Conservation (phyloP, 2,329 filamentous ascomycete genomes). For the Gliomastix tumulicola region DNA sequence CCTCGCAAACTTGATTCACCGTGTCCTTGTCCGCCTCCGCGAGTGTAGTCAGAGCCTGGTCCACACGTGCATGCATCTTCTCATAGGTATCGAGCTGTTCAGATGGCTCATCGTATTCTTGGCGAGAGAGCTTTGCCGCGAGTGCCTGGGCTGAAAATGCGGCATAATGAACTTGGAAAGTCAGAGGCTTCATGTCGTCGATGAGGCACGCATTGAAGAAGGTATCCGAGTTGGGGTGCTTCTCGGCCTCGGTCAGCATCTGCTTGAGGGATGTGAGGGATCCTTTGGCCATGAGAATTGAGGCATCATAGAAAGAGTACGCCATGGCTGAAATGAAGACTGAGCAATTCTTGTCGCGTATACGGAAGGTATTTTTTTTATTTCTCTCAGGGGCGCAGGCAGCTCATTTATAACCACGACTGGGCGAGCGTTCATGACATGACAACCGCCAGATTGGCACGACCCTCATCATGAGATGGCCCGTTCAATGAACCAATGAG, state of each 20-base stretch:
- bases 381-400: too few relatives aligned
- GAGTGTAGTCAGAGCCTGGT: conserved; percentile 13
- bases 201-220: conserved; percentile 18
- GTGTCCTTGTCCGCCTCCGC: conserved; percentile 19
- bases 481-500: too few relatives aligned
- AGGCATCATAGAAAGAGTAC: conserved; percentile 23
- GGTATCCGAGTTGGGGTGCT: conserved; percentile 15
- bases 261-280: conserved; percentile 14
- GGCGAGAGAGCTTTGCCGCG: conserved; percentile 18
- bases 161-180: conserved; percentile 23
- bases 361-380: too few relatives aligned
- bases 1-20: conserved; percentile 18
- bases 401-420: too few relatives aligned
- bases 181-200: conserved; percentile 29
- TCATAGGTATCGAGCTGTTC: conserved; percentile 18
- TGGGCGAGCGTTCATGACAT: too few relatives aligned
- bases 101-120: conserved; percentile 13
- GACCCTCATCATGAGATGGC: too few relatives aligned
- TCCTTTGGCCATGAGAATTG: conserved; percentile 15
- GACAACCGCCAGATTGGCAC: too few relatives aligned
- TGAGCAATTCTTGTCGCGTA: too few relatives aligned
- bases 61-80: conserved; percentile 20
- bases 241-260: conserved; percentile 21
- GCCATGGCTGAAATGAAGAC: too few relatives aligned
- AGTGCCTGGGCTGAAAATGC: conserved; percentile 15